Conservation (phyloP, 345 rosid species). For the Iberis pinnata region DNA sequence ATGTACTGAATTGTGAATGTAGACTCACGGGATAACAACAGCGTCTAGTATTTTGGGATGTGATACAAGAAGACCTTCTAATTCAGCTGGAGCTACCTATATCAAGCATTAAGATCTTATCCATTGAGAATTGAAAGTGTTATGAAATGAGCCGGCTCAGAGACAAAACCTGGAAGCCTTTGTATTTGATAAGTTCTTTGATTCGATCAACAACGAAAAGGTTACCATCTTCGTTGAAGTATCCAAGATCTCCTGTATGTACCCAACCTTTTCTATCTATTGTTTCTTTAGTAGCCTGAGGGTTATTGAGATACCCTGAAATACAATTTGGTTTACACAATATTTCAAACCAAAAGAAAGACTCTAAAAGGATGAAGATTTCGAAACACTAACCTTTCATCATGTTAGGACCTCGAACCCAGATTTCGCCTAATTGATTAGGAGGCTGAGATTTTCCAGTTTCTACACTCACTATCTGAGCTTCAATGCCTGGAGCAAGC, state of each 20-base stretch:
- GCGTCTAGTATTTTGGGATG: conserved; percentile 82
- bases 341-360: background rate
- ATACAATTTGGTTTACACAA: conserved; percentile 5
- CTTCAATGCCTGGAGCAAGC: conserved; percentile 64
- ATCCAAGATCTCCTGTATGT: conserved; percentile 90
- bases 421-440: conserved; percentile 65
- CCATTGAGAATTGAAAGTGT: too few relatives aligned
- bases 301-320: conserved; percentile 73
- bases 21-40: conserved; percentile 86
- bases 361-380: background rate
- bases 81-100: conserved; percentile 97
- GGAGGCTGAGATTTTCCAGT: conserved; percentile 68
- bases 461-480: conserved; percentile 58
- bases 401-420: conserved; percentile 90
- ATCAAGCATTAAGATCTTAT: background rate
- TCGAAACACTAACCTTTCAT: conserved; percentile 53
- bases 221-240: conserved; percentile 63
- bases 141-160: too few relatives aligned
- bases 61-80: conserved; percentile 88
- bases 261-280: conserved; percentile 82
- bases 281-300: conserved; percentile 67
- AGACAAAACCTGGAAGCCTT: conserved; percentile 74
- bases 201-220: conserved; percentile 74
- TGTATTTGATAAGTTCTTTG: conserved; percentile 89
- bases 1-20: background rate